Evolutionary conservation across 805 yeast species (phyloP), one percentile per base, ranked within the genome.

Genomic region (Saccharomycopsis selenospora): DNA sequence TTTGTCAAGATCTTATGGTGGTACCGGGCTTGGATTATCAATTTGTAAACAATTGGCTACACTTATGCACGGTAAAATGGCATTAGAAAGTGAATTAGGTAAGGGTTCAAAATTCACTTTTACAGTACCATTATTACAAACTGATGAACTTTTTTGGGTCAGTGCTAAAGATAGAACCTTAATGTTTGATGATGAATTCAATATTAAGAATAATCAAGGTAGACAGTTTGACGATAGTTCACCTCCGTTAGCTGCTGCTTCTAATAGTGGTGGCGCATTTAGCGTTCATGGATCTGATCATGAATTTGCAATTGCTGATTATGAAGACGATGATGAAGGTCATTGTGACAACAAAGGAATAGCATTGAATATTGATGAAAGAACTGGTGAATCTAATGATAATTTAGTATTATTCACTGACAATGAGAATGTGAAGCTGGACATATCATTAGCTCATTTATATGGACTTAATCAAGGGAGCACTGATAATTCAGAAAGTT

Each of bases 21-120:
- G 99, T 56, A 93, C 97, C 0, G 99, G 98, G 2, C 70, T 91
- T 43, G 99, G 99, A 1, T 73, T 91, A 40, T 76, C 82, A 1
- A 91, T 91, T 59, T 93, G 97, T 66, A 73, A 87, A 51, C 97
- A 91, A 64, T 75, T 93, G 51, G 96, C 96, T 0, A 76, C 75
- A 29, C 78, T 90, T 79, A 91, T 91, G 98, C 75, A 80, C 49
- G 96, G 99, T 49, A 79, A 88, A 0, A 76, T 93, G 65, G 75
- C 79, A 2, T 64, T 93, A 45, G 74, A 82, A 49, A 84, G 95
- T 0, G 71, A 74, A 24, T 75, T 85, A 18, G 96, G 95, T 0
- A 72, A 77, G 22, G 99, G 99, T 1, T 83, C 95, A 1, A 81
- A 80, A 8, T 91, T 91, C 60, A 81, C 79, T 0, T 85, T 93